phyloP scores from a whole-genome alignment of 345 rosid genomes.

The Bruguiera parviflora region DNA sequence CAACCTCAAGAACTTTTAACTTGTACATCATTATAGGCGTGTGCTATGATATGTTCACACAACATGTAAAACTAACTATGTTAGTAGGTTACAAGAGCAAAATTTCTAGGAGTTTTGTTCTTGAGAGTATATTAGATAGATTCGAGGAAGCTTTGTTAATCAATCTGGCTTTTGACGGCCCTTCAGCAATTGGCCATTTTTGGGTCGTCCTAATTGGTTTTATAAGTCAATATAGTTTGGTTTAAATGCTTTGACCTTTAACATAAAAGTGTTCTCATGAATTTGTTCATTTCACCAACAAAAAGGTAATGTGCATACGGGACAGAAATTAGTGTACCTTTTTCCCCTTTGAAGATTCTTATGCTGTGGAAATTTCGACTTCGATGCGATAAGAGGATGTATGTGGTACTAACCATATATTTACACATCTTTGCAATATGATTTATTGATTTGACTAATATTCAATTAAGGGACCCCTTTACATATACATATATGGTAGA shows the following conservation, averaged over 20 bases:
- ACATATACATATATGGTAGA: too few relatives aligned
- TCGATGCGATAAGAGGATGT: neutral
- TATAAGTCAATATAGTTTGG: constrained; percentile 15
- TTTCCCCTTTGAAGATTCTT: constrained; percentile 5
- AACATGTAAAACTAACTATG: neutral
- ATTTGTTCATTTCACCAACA: neutral
- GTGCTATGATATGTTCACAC: neutral
- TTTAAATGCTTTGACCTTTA: constrained; percentile 3
- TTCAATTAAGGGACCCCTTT: neutral
- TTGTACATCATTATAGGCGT: neutral
- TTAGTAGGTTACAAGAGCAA: neutral
- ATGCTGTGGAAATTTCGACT: neutral
- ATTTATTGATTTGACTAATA: neutral
- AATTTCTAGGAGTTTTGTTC: neutral
- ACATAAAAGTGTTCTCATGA: neutral
- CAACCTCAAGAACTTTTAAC: constrained; percentile 4
- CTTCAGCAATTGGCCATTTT: neutral
- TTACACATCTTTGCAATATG: neutral
- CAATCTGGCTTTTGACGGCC: constrained; percentile 31
- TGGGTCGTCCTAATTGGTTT: constrained; percentile 23
- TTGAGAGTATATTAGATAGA: neutral
- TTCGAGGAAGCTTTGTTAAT: constrained; percentile 11
- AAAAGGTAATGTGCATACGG: neutral
- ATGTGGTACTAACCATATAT: neutral
- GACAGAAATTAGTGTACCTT: constrained; percentile 1